Evolutionary conservation across 2,329 filamentous ascomycete species (phyloP).

Genomic region (Sclerotinia borealis): DNA sequence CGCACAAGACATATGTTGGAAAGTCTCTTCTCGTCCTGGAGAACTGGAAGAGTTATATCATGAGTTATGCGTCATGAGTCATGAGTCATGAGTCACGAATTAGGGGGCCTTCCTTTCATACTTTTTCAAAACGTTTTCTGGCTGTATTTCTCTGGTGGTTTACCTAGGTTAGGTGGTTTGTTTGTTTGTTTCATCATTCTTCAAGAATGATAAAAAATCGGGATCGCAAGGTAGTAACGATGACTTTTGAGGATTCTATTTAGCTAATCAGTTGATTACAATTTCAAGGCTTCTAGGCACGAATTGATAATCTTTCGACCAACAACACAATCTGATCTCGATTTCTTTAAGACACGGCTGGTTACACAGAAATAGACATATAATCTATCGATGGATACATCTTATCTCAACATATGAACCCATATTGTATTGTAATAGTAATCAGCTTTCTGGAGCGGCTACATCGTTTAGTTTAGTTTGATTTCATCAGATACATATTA

Average conservation of each 20-base stretch:
- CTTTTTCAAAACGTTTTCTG: background rate
- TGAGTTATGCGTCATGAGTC: no score
- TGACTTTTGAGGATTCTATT: background rate
- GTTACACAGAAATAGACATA: background rate
- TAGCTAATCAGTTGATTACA: background rate
- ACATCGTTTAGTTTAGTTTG: background rate
- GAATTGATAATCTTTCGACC: background rate
- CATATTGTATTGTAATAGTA: no score
- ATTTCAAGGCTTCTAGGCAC: background rate
- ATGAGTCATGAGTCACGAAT: background rate
- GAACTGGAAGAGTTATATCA: no score
- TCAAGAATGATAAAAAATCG: background rate
- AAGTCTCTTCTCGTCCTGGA: background rate
- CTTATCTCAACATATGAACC: background rate
- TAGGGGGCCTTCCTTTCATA: background rate
- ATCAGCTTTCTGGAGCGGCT: background rate
- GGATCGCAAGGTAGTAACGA: conserved; percentile 1
- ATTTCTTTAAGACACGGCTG: background rate
- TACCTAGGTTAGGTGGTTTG: no score
- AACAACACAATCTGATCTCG: background rate
- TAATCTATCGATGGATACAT: background rate
- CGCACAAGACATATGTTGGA: background rate
- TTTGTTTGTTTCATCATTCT: background rate
- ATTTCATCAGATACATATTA: no score
- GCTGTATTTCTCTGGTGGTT: background rate